Percentiles rank a stretch among this genome's conserved stretches.
Conservation (phyloP, 2,329 filamentous ascomycete species). For the Ceratocystis ficicola region DNA sequence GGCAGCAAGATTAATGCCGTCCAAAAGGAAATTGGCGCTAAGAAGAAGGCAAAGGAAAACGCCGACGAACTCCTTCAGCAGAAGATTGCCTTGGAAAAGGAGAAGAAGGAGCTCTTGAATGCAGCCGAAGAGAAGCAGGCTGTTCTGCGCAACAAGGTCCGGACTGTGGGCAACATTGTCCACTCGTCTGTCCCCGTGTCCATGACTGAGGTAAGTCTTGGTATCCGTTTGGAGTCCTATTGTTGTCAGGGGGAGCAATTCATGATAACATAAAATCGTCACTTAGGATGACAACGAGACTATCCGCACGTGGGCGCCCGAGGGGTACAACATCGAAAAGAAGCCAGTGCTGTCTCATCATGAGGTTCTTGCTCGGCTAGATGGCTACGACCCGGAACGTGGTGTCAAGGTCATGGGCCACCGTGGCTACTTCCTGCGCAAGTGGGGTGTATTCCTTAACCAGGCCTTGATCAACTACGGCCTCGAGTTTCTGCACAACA, state of each 20-base stretch:
- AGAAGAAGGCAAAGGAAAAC: conserved; percentile 92
- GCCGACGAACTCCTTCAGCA: conserved; percentile 66
- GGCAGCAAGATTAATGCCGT: conserved; percentile 75
- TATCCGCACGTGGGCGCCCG: conserved; percentile 67
- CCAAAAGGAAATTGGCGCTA: conserved; percentile 79
- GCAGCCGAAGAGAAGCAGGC: conserved; percentile 63
- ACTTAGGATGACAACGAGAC: conserved; percentile 63
- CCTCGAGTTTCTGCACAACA: conserved; percentile 70
- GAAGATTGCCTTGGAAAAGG: conserved; percentile 64
- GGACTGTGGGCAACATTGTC: conserved; percentile 60
- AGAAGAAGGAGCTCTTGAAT: conserved; percentile 70
- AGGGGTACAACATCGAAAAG: conserved; percentile 62
- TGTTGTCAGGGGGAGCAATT: too few relatives aligned
- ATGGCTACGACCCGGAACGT: conserved; percentile 85
- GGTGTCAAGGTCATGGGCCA: conserved; percentile 92
- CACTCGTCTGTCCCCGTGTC: conserved; percentile 76
- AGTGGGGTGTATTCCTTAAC: conserved; percentile 77
- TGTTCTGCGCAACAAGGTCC: conserved; percentile 63
- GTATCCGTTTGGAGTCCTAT: conserved; percentile 26
- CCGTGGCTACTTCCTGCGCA: conserved; percentile 81
- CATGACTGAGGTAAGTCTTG: conserved; percentile 56
- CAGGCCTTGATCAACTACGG: conserved; percentile 92
- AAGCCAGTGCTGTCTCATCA: conserved; percentile 77
- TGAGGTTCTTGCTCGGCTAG: conserved; percentile 76
- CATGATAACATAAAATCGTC: background rate